A percentile compares a stretch with the other conserved stretches of the same genome.
These are phyloP conservation scores for Zygoascus meyerae DNA, from an alignment of 1,139 yeast genomes.

Conservation along the genomic window DNA sequence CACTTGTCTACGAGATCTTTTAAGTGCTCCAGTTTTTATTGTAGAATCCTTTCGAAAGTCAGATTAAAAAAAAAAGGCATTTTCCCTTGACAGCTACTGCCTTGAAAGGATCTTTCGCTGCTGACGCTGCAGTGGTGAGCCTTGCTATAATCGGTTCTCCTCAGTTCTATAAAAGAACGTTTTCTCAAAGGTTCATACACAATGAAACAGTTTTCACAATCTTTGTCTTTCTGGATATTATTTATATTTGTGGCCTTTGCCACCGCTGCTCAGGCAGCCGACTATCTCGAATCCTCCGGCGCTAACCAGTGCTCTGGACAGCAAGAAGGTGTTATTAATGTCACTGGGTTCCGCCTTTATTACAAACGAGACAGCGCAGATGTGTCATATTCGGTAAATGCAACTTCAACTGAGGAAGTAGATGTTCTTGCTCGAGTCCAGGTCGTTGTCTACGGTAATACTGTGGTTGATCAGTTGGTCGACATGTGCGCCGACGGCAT, in stretches of 20 bases:
- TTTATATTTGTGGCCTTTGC: not conserved
- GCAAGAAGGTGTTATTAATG: slow-evolving; percentile 14
- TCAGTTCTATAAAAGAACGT: too few relatives aligned
- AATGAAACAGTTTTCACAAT: too few relatives aligned
- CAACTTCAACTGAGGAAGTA: slow-evolving; percentile 18
- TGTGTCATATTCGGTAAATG: slow-evolving; percentile 24
- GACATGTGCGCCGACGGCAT: slow-evolving; percentile 28
- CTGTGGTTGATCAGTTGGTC: slow-evolving; percentile 24
- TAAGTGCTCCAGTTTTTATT: too few relatives aligned
- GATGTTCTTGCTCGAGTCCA: slow-evolving; percentile 22
- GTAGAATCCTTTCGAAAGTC: too few relatives aligned
- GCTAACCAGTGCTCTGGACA: slow-evolving; percentile 18
- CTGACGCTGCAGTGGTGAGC: too few relatives aligned
- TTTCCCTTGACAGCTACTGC: too few relatives aligned
- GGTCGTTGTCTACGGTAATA: slow-evolving; percentile 28
- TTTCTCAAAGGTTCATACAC: too few relatives aligned
- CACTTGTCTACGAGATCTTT: too few relatives aligned
- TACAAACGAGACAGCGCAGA: slow-evolving; percentile 18
- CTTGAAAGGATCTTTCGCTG: too few relatives aligned
- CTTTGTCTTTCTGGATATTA: too few relatives aligned
- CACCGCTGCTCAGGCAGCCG: slow-evolving; percentile 3
- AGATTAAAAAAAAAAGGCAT: too few relatives aligned
- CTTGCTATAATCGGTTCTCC: too few relatives aligned
- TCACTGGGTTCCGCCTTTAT: slow-evolving; percentile 16
- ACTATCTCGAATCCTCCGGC: slow-evolving; percentile 14